Base-by-base conservation (phyloP, 495 filamentous ascomycete species). In the Penicillium paxilli region DNA sequence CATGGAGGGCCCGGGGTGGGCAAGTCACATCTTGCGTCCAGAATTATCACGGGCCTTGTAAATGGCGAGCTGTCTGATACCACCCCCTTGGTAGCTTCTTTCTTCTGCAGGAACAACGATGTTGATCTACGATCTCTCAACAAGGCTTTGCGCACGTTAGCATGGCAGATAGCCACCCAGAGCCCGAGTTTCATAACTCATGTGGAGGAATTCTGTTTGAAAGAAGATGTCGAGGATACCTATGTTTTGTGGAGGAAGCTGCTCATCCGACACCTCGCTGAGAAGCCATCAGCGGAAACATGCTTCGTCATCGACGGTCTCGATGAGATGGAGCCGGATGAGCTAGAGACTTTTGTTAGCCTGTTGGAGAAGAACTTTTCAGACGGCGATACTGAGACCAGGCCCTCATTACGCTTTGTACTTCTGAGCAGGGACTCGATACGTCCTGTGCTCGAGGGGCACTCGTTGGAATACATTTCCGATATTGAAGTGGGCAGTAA, bases 21-120 rank as follows among this genome's bases (percentile, higher is more conserved):
- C 9, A 72, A 72, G 45, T 68, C 69, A 0, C 66, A 61, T 58
- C 48, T 72, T 1, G 63, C 67, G 16, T 53, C 67, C 5, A 63
- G 62, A 44, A 59, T 70, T 14, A 64, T 71, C 20, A 47, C 4
- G 1, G 49, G 33, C 12, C 44, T 50, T 12, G 26, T 45, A 17
- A 61, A 28, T 26, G 23, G 17, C 25, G 41, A 44, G 20, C 11
- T 37, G 6, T 37, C 33, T 37, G 33, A 12, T 16, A 37, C 41
- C 24, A 46, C 5, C 24, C 23, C 44, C 46, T 42, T 55, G 9
- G 54, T 68, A 16, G 68, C 55, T 4, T 69, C 59, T 25, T 71
- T 71, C 51, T 68, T 61, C 58, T 64, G 60, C 62, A 65, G 55
- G 37, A 64, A 62, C 41, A 57, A 71, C 32, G 57, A 68, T 45